Percentiles rank a stretch among this genome's conserved stretches.
phyloP scores from a whole-genome alignment of 2,329 filamentous ascomycete species.

The Ophiostoma montium region DNA sequence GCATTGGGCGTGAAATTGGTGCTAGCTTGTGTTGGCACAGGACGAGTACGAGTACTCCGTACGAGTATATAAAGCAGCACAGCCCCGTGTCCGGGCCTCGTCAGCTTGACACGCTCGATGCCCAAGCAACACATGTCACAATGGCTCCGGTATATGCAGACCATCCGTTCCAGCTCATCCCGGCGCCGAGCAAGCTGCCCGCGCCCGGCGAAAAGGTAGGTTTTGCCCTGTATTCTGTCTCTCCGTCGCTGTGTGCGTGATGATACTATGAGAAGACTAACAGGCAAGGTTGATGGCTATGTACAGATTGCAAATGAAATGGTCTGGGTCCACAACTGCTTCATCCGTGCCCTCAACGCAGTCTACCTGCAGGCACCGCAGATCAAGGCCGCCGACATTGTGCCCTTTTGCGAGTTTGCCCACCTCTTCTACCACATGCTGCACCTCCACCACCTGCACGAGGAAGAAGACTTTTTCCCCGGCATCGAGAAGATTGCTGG shows the following conservation, averaged over 20 bases:
- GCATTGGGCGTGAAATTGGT: too few relatives aligned
- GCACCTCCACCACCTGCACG: constrained; percentile 20
- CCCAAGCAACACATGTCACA: neutral
- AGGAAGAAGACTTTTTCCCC: constrained; percentile 22
- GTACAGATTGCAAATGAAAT: constrained; percentile 18
- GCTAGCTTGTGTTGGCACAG: too few relatives aligned
- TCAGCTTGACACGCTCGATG: neutral
- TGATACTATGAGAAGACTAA: too few relatives aligned
- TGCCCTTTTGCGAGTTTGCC: constrained; percentile 19
- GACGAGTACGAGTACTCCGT: too few relatives aligned
- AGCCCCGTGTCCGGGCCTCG: too few relatives aligned
- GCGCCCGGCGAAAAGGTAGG: neutral
- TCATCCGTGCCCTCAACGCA: constrained; percentile 19
- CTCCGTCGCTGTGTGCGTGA: too few relatives aligned
- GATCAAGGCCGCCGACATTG: constrained; percentile 21
- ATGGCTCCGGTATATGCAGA: constrained; percentile 18
- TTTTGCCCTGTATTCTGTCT: too few relatives aligned
- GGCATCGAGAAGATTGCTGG: constrained; percentile 18
- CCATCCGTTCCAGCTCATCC: constrained; percentile 16
- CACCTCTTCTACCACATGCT: constrained; percentile 15
- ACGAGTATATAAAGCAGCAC: too few relatives aligned
- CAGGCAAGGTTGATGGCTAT: constrained; percentile 14
- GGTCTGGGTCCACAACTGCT: constrained; percentile 20
- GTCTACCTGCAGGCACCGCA: constrained; percentile 22
- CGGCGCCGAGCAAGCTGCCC: neutral